Base-by-base conservation (phyloP, 2,329 filamentous ascomycete species). In the Aspergillus uvarum region DNA sequence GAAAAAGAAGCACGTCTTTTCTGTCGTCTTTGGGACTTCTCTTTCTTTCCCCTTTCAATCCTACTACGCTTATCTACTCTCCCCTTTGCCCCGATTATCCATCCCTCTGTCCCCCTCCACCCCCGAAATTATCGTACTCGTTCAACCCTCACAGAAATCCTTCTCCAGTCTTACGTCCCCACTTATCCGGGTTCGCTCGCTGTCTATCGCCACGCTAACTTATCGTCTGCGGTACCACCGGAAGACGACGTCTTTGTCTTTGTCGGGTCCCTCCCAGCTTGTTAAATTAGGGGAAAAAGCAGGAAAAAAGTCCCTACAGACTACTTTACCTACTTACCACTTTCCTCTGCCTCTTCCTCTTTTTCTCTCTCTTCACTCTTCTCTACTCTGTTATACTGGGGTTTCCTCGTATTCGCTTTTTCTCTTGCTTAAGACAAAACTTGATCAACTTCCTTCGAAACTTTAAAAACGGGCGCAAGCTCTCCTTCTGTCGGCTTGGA, bases 191-290 rank as follows among this genome's bases (percentile, higher is more conserved):
- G 42, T 31, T 44, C 42, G 24, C 29, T 51, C 22, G 19, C 29
- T 48, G 44, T 32, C 32, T 50, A 54, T 56, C 52, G 42, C 24
- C 47, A 32, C 47, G 35, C 26, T 56, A 60, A 56, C 49, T 31
- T 59, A 42, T 53, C 51, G 44, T 55, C 54, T 52, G 52, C 55
- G 47, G 51, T 56, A 58, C 58, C 55, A 51, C 26, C 55, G 51
- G 48, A 53, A 48, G 26, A 56, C 24, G 47, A 47, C 47, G 42
- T 47, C 38, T 7, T 51, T 51, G 22, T 35, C 47, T 58, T 51
- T 56, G 51, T 52, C 38, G 38, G 32, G 32, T 35, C 32, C 32
- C 14, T 19, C 16, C 16, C 14, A 44, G 7, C 26, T 29, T 29
- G 26, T 44, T 44, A n/a, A 35, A 35, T 44, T 19, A 44, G 38